Evolutionary conservation across 441 rosid species (phyloP).

Genomic region (Erysimum pusillum): DNA sequence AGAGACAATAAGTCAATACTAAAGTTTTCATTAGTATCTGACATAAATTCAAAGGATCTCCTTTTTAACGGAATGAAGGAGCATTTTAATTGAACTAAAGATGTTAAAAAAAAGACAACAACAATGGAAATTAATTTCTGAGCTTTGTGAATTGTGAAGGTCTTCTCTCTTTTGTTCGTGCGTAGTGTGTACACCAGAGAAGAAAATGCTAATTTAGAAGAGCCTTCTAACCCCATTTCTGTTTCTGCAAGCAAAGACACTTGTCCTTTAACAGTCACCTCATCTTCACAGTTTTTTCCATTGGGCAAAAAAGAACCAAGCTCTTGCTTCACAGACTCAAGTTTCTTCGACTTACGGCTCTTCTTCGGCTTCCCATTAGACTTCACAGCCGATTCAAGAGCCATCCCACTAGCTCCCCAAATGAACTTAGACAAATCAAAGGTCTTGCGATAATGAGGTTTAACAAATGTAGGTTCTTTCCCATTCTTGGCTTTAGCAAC

Average conservation of each 20-base stretch:
- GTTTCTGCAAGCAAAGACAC: not conserved
- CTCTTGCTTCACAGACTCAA: slow-evolving; percentile 30
- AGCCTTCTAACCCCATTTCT: no score
- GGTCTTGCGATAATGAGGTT: slow-evolving; percentile 52
- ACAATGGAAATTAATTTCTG: no score
- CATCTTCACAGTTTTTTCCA: slow-evolving; percentile 20
- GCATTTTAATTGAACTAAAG: not conserved
- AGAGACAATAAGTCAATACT: not conserved
- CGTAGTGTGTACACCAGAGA: not conserved
- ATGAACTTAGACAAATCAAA: slow-evolving; percentile 51
- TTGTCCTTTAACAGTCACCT: slow-evolving; percentile 1
- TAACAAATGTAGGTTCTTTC: slow-evolving; percentile 40
- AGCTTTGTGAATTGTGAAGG: no score
- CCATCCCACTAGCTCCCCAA: slow-evolving; percentile 53
- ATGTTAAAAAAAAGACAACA: no score
- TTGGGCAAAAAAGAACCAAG: slow-evolving; percentile 15
- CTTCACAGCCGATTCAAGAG: slow-evolving; percentile 32
- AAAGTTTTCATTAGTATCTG: not conserved
- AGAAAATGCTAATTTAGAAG: no score
- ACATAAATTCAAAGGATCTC: not conserved
- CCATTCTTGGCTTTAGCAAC: slow-evolving; percentile 49
- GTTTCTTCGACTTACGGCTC: slow-evolving; percentile 27
- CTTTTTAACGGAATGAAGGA: no score
- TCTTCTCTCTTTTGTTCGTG: not conserved
- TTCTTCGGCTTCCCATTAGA: slow-evolving; percentile 39